phyloP scores from a whole-genome alignment of 192 early-diverging fungal species.

The Backusella parvicylindrica region DNA sequence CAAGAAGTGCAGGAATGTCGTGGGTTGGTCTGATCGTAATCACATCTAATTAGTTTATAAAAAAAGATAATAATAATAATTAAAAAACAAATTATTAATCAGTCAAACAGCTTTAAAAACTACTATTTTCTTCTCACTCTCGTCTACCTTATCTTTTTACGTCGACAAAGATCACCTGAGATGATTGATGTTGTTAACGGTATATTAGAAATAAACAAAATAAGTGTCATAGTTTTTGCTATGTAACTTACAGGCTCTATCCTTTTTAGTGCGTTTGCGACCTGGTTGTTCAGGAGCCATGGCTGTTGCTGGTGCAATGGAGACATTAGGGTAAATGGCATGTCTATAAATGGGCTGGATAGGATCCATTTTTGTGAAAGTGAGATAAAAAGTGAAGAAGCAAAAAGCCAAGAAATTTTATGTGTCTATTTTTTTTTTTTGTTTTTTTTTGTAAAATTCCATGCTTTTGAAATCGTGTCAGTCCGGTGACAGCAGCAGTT shows the following conservation, averaged over 20 bases:
- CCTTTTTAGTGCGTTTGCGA: slow-evolving; percentile 8
- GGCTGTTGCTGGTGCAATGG: not conserved
- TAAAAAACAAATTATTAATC: too few relatives aligned
- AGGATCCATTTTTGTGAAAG: not conserved
- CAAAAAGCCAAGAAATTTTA: not conserved
- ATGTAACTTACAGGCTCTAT: not conserved
- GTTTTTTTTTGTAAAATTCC: not conserved
- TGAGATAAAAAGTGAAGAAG: not conserved
- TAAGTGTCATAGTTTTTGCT: not conserved
- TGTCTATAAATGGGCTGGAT: not conserved
- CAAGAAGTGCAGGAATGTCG: slow-evolving; percentile 22
- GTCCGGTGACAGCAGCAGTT: not conserved
- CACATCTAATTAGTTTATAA: slow-evolving; percentile 20
- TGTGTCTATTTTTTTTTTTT: not conserved
- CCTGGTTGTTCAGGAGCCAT: not conserved
- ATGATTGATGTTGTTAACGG: not conserved
- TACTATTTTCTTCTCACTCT: not conserved
- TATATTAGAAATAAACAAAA: not conserved
- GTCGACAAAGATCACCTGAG: slow-evolving; percentile 31
- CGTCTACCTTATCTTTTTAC: slow-evolving; percentile 37
- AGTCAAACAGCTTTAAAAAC: not conserved
- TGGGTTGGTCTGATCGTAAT: slow-evolving; percentile 16
- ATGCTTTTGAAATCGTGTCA: too few relatives aligned
- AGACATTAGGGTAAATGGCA: not conserved
- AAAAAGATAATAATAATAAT: not conserved